phyloP scores from a whole-genome alignment of 768 basidiomycete genomes.

The Hirschioporus abietinus region DNA sequence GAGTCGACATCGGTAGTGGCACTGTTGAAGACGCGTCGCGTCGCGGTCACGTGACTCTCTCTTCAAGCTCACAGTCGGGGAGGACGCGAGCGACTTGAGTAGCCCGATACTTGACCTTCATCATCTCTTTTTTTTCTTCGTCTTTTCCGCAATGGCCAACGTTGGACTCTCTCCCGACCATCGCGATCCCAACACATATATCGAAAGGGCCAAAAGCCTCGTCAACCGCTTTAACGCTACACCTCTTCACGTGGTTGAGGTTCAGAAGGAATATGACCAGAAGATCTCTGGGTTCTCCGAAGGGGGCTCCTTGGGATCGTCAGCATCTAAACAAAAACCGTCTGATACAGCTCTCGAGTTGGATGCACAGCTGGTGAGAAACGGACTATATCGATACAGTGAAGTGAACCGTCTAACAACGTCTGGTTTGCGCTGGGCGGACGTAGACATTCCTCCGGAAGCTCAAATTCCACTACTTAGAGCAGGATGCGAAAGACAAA shows the following conservation, averaged over 20 bases:
- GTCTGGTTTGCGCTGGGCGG: background rate
- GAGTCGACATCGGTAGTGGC: background rate
- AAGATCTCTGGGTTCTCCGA: slow-evolving; percentile 1
- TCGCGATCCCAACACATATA: background rate
- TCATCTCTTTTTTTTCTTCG: background rate
- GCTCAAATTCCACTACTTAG: slow-evolving; percentile 84
- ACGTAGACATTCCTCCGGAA: slow-evolving; percentile 65
- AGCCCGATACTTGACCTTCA: background rate
- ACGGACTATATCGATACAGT: background rate
- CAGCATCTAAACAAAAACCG: background rate
- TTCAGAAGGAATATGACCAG: background rate
- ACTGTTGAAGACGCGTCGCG: slow-evolving; percentile 2
- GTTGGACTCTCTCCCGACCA: background rate
- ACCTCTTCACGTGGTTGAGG: background rate
- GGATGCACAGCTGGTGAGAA: background rate
- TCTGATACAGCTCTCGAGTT: background rate
- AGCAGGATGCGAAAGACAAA: slow-evolving; percentile 87
- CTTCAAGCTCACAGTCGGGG: background rate
- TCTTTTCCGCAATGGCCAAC: background rate
- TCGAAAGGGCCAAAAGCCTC: background rate
- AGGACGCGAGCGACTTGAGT: background rate
- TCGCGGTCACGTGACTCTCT: background rate
- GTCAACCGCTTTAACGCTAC: background rate
- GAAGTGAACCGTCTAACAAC: background rate
- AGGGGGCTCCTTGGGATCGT: background rate